These are phyloP conservation scores for Eleusine coracana DNA, from an alignment of 176 grass and related monocot genomes.

Conservation along the genomic window DNA sequence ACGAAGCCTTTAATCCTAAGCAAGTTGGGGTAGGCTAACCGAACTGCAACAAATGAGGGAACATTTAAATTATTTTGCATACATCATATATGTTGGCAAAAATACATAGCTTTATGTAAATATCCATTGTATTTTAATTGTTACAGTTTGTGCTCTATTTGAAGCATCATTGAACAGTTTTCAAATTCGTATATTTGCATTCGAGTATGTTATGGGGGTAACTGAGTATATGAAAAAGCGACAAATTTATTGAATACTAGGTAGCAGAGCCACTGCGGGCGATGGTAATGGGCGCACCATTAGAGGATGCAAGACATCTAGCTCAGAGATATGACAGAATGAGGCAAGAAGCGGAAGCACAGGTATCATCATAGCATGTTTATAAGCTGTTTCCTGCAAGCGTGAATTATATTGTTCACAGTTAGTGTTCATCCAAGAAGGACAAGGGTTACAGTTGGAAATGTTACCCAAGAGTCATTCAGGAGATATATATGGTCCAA, in stretches of 20 bases:
- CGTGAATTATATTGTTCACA: not conserved
- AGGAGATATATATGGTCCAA: not conserved
- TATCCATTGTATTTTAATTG: constrained; percentile 1
- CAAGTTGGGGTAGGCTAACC: too few species aligned
- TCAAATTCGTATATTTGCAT: constrained; percentile 3
- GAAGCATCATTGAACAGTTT: not conserved
- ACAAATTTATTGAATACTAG: constrained; percentile 51
- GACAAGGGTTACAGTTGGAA: constrained; percentile 6
- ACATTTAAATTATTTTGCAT: not conserved
- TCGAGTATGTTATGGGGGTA: not conserved
- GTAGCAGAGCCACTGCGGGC: constrained; percentile 88
- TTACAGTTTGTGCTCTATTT: constrained; percentile 18
- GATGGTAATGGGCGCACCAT: constrained; percentile 91
- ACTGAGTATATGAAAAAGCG: not conserved
- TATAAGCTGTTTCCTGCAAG: not conserved
- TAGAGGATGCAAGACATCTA: constrained; percentile 96
- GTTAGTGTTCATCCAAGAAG: constrained; percentile 5
- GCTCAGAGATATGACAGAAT: constrained; percentile 94
- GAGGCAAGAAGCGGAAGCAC: constrained; percentile 94
- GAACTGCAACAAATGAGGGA: not conserved
- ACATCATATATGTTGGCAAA: not conserved
- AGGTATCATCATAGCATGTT: constrained; percentile 50
- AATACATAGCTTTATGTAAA: not conserved
- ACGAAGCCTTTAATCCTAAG: too few species aligned
- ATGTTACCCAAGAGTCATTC: constrained; percentile 11